Conservation (phyloP, 2,329 filamentous ascomycete species). For the Lizonia empirigonia region DNA sequence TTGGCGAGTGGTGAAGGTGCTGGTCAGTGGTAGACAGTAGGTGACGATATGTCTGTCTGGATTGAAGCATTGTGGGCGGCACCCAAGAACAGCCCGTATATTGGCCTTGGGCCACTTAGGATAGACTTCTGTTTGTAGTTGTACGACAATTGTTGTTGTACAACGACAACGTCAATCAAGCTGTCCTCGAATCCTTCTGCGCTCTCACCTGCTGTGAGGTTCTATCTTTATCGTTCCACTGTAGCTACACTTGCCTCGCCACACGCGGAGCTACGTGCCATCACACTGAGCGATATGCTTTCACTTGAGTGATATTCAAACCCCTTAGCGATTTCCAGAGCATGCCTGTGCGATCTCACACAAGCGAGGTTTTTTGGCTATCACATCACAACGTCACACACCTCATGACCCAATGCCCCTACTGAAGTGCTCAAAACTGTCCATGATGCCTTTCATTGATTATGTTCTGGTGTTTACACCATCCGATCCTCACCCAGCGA, state of each 20-base stretch:
- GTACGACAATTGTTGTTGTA: slow-evolving; percentile 13
- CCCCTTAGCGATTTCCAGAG: too few species aligned
- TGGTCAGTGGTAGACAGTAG: background rate
- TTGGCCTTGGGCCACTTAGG: background rate
- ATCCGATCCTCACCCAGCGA: slow-evolving; percentile 53
- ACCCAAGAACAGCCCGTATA: background rate
- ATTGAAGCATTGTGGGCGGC: background rate
- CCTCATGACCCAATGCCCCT: background rate
- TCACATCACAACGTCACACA: background rate
- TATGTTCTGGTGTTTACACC: too few species aligned
- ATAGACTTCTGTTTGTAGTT: slow-evolving; percentile 2
- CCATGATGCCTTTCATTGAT: too few species aligned
- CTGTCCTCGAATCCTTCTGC: background rate
- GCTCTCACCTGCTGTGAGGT: background rate
- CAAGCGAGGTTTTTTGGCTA: too few species aligned
- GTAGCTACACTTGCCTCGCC: background rate
- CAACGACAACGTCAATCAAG: slow-evolving; percentile 4
- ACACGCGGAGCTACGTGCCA: too few species aligned
- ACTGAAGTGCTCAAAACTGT: too few species aligned
- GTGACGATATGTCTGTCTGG: background rate
- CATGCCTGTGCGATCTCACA: too few species aligned
- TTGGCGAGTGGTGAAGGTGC: too few species aligned
- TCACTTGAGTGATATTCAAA: too few species aligned
- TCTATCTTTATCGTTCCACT: background rate
- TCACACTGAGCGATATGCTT: too few species aligned